Percentiles rank a stretch among this genome's conserved stretches.
These are phyloP conservation scores for Calocybe gangraenosa DNA, from an alignment of 768 basidiomycete species.

Conservation along the genomic window DNA sequence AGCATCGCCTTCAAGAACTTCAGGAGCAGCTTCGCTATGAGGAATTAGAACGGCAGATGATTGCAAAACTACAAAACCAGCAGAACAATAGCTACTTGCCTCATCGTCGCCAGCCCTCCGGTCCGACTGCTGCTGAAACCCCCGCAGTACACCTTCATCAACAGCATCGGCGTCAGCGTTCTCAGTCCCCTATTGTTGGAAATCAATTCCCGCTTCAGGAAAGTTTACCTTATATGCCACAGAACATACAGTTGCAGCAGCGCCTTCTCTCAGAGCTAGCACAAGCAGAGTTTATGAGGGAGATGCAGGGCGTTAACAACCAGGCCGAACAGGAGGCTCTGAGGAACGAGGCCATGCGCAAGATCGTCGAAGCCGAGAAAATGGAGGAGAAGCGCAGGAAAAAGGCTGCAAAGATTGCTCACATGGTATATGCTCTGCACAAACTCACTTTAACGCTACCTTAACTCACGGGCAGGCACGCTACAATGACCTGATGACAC, in stretches of 20 bases:
- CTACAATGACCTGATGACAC: slow-evolving; percentile 94
- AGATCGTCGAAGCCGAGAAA: slow-evolving; percentile 87
- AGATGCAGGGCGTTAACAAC: slow-evolving; percentile 51
- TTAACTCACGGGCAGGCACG: slow-evolving; percentile 52
- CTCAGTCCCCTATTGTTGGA: slow-evolving; percentile 36
- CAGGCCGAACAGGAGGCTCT: slow-evolving; percentile 67
- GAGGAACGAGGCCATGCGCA: slow-evolving; percentile 75
- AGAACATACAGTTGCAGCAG: slow-evolving; percentile 71
- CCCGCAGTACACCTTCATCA: slow-evolving; percentile 42
- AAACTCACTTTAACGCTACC: neutral
- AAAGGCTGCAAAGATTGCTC: slow-evolving; percentile 81
- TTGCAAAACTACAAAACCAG: slow-evolving; percentile 43
- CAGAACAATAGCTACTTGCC: slow-evolving; percentile 30
- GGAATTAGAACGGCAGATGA: slow-evolving; percentile 62
- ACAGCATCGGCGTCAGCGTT: slow-evolving; percentile 46
- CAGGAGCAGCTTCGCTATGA: slow-evolving; percentile 64
- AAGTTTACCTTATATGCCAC: slow-evolving; percentile 50
- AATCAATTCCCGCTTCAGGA: slow-evolving; percentile 44
- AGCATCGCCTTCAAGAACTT: slow-evolving; percentile 54
- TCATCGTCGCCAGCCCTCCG: slow-evolving; percentile 41
- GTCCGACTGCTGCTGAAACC: slow-evolving; percentile 44
- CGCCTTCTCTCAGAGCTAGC: slow-evolving; percentile 74
- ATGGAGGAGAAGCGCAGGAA: slow-evolving; percentile 82
- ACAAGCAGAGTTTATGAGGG: slow-evolving; percentile 62
- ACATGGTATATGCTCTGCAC: slow-evolving; percentile 57